Percentiles rank a stretch among this genome's conserved stretches.
phyloP scores from a whole-genome alignment of 768 basidiomycete genomes.

The Guyanaporus albipodus region DNA sequence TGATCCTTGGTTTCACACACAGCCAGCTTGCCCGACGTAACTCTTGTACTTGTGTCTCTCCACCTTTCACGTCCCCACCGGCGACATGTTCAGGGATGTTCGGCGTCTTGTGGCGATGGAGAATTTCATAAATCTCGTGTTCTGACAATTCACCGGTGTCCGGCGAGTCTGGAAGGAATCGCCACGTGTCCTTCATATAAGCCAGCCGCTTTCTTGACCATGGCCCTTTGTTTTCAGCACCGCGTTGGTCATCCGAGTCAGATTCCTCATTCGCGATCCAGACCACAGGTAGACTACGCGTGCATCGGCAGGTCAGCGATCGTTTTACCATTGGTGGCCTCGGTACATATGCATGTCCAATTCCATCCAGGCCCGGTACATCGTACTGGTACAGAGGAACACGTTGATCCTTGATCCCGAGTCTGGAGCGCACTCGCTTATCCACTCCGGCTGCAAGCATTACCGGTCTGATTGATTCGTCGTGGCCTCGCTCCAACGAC shows the following conservation, averaged over 20 bases:
- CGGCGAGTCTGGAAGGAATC: background rate
- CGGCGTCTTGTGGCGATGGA: background rate
- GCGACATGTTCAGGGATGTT: background rate
- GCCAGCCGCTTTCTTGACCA: background rate
- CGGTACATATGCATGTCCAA: background rate
- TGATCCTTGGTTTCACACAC: background rate
- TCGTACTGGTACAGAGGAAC: background rate
- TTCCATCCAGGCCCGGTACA: background rate
- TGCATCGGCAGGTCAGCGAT: background rate
- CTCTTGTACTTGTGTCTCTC: background rate
- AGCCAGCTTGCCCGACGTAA: background rate
- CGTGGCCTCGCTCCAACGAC: background rate
- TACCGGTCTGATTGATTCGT: background rate
- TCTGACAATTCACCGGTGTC: background rate
- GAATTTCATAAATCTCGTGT: background rate
- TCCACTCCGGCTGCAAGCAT: background rate
- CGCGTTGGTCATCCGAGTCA: background rate
- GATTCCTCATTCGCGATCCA: background rate
- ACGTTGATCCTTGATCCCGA: background rate
- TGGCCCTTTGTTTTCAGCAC: too few relatives aligned
- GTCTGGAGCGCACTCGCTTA: background rate
- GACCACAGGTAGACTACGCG: background rate
- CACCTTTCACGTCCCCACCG: background rate
- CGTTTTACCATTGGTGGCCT: background rate
- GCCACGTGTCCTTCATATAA: background rate